phyloP scores from a whole-genome alignment of 768 basidiomycete genomes.

The Tephrocybe sp. region DNA sequence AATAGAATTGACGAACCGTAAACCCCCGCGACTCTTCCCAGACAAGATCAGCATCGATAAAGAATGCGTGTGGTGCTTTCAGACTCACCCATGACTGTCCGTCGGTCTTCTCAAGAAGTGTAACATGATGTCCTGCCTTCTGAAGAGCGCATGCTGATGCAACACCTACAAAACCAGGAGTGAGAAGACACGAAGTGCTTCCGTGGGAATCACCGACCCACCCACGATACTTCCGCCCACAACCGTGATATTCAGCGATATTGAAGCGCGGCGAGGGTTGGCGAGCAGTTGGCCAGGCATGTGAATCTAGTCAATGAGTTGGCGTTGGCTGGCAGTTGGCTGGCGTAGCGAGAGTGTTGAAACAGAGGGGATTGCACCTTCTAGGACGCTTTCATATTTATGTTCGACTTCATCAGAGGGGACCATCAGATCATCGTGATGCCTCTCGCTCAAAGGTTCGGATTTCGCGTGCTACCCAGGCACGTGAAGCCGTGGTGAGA shows the following conservation, averaged over 20 bases:
- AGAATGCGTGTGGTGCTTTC: not conserved
- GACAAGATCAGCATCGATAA: not conserved
- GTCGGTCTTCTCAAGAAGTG: slow-evolving; percentile 50
- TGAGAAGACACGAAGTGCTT: not conserved
- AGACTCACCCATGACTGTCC: slow-evolving; percentile 41
- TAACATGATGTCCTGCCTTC: slow-evolving; percentile 60
- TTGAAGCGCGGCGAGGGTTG: slow-evolving; percentile 23
- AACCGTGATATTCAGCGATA: slow-evolving; percentile 36
- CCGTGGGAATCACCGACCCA: slow-evolving; percentile 12
- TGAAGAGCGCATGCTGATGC: slow-evolving; percentile 55
- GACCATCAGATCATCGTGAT: slow-evolving; percentile 21
- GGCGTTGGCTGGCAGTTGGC: not conserved
- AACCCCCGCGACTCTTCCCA: slow-evolving; percentile 38
- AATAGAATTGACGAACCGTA: slow-evolving; percentile 29
- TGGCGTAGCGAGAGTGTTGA: not conserved
- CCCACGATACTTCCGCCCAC: slow-evolving; percentile 49
- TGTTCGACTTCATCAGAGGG: slow-evolving; percentile 13
- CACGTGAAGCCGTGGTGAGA: slow-evolving; percentile 13
- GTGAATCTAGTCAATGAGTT: slow-evolving; percentile 1
- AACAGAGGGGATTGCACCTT: not conserved
- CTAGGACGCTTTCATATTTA: slow-evolving; percentile 15
- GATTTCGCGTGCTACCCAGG: not conserved
- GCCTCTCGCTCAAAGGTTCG: not conserved
- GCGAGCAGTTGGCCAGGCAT: slow-evolving; percentile 30
- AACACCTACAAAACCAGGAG: slow-evolving; percentile 35